A percentile compares a stretch with the other conserved stretches of the same genome.
Evolutionary conservation across 495 filamentous ascomycete species (phyloP).

Genomic region (Tuber calosporum): DNA sequence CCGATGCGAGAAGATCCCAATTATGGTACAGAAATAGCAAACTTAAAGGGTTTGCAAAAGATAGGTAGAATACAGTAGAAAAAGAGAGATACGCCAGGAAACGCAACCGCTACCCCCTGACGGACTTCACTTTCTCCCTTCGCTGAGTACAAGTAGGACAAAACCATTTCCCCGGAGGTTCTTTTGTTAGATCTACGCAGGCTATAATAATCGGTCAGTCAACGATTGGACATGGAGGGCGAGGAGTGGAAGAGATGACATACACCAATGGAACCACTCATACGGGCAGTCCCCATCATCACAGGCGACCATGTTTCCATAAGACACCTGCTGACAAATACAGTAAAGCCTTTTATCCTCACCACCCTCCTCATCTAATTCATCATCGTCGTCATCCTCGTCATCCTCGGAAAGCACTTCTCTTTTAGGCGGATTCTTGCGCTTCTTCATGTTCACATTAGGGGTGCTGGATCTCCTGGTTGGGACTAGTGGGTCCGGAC

Average conservation of each 20-base stretch:
- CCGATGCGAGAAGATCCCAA: not conserved
- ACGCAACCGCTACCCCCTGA: constrained; percentile 11
- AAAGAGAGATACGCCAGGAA: constrained; percentile 6
- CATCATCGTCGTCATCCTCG: constrained; percentile 58
- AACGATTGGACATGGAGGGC: constrained; percentile 1
- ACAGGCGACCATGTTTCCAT: constrained; percentile 96
- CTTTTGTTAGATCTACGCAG: constrained; percentile 80
- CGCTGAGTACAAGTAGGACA: constrained; percentile 72
- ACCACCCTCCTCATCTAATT: constrained; percentile 74
- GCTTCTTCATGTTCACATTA: constrained; percentile 37
- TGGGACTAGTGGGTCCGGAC: constrained; percentile 36
- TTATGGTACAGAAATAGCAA: not conserved
- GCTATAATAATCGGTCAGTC: constrained; percentile 20
- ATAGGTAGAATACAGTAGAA: not conserved
- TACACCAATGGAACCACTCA: constrained; percentile 96
- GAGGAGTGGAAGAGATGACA: constrained; percentile 3
- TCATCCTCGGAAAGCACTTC: constrained; percentile 39
- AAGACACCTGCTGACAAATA: constrained; percentile 82
- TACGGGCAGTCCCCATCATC: constrained; percentile 86
- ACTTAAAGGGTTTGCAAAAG: not conserved
- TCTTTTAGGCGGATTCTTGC: constrained; percentile 39
- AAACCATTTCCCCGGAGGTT: constrained; percentile 88
- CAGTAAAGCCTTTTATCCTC: constrained; percentile 88
- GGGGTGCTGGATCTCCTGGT: constrained; percentile 33
- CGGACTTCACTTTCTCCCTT: constrained; percentile 46